Base-by-base conservation (phyloP, 1,139 yeast species). In the Meyerozyma carpophila region DNA sequence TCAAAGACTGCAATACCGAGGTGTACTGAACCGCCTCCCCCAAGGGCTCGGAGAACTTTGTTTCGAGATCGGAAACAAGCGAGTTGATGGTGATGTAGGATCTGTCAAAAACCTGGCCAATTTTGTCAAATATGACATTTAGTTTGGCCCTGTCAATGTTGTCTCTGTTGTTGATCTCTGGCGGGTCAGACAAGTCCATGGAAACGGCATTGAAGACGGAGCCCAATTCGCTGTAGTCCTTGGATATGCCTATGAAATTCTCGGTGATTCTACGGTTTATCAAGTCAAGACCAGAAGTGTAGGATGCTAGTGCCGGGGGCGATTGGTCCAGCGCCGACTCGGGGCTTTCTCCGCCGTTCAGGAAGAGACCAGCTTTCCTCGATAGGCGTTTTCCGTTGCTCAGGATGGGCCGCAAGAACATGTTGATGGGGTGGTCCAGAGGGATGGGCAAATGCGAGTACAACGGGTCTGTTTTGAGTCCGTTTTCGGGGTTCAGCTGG, bases 1-100 rank as follows among this genome's bases (percentile, higher is more conserved):
- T 72, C 13, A 91, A 79, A 38, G 79, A 77, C 41, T 85, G 75
- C 1, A 85, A 79, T 0, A 84, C 82, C 5, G 75, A 72, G 0
- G 94, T 81, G 62, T 84, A 82, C 55, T 86, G 89, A 11, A 85
- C 90, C 14, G 87, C 79, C 57, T 91, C 97, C 6, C 87, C 82
- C 29, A 91, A 67, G 4, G 95, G 95, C 57, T 91, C 98, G 36
- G 88, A 77, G 52, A 90, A 83, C 44, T 81, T 79, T 8, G 88
- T 78, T 49, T 87, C 82, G 39, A 91, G 68, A 39, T 81, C 79
- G 36, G 81, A 77, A n/a, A 84, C 82, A 20, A 91, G 69, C 5
- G 81, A 72, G 49, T 83, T 86, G 34, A 89, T 73, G 11, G 86
- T 75, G 37, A 84, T 70, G 46, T 81, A 82, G 31, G 82, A 80